Base-by-base conservation (phyloP, 208 protist species). In the Herpetomonas tarakana region DNA sequence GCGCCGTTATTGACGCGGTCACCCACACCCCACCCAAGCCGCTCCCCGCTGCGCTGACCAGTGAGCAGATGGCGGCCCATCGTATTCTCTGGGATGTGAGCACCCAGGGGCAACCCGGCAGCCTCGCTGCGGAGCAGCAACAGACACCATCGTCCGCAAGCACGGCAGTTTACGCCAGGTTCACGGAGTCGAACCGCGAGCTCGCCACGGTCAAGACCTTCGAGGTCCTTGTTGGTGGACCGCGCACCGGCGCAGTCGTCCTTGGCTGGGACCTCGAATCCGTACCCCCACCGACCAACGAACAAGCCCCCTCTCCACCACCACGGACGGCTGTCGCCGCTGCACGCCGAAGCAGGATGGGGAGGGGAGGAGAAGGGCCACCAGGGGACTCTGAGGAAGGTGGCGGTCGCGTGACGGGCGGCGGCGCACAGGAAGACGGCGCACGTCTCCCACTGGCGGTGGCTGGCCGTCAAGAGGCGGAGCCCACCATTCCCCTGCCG, bases 191-290 rank as follows among this genome's bases (percentile, higher is more conserved):
- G 22, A 72, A 70, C 58, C 75, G 76, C 11, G 70, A 80, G 35
- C 57, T 62, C 12, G 75, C 76, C 49, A 78, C 83, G 19, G 65
- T 68, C 35, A 88, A 85, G 67, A 68, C 74, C 6, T 88, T 91
- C 51, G 68, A 76, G 49, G 75, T 87, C 12, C 50, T 68, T 26
- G 24, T 93, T 12, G 71, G 70, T 44, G 62, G 65, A n/a, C 51
- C 70, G 27, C 57, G 88, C 28, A 80, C 69, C 45, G 88, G 88
- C 28, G 71, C 72, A 56, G 74, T 94, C 46, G 63, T 84, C 6
- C 65, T 91, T 18, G 88, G 88, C 26, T 94, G 88, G 85, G 65
- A 82, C 53, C 44, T 85, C 52, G 59, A 71, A 45, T 39, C 31
- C 45, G 16, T 30, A 52, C 63, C 55, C 1, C 29, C 25, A 4